Conservation (phyloP, 1,284 basidiomycete genomes). For the Pseudozyma sp. region DNA sequence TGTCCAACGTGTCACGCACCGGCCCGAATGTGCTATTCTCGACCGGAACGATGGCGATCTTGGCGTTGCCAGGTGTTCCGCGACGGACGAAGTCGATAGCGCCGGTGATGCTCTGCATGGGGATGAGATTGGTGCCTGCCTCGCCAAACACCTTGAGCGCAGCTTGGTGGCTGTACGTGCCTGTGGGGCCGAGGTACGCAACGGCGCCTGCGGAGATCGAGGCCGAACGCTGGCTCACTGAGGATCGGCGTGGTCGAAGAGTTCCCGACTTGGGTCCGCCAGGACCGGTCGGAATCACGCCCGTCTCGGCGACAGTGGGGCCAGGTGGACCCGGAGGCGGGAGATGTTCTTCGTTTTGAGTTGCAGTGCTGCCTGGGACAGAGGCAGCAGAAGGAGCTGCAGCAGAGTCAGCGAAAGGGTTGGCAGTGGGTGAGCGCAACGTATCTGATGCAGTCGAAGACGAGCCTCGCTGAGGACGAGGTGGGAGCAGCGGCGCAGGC, state of each 20-base stretch:
- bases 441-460: constrained; percentile 22
- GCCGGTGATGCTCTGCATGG: constrained; percentile 49
- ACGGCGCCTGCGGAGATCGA: constrained; percentile 49
- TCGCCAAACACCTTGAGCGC: constrained; percentile 48
- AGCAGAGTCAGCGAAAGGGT: constrained; percentile 36
- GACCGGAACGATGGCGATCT: constrained; percentile 46
- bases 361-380: background rate
- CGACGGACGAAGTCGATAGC: constrained; percentile 54
- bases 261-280: constrained; percentile 56
- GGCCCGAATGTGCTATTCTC: constrained; percentile 54
- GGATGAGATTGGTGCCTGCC: constrained; percentile 39
- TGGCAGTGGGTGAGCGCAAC: constrained; percentile 25
- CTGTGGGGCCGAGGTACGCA: constrained; percentile 48
- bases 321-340: constrained; percentile 30
- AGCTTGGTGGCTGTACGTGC: constrained; percentile 50
- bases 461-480: constrained; percentile 33
- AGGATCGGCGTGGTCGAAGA: constrained; percentile 42
- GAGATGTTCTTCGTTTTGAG: constrained; percentile 13
- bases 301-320: constrained; percentile 55
- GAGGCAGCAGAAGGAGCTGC: constrained; percentile 7
- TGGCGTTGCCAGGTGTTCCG: constrained; percentile 45
- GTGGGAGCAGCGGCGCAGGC: constrained; percentile 40
- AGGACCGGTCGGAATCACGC: constrained; percentile 43
- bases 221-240: constrained; percentile 38
- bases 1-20: constrained; percentile 44